Evolutionary conservation across 23 red algal genomes (phyloP).

Genomic region (Gracilaria gracilis): DNA sequence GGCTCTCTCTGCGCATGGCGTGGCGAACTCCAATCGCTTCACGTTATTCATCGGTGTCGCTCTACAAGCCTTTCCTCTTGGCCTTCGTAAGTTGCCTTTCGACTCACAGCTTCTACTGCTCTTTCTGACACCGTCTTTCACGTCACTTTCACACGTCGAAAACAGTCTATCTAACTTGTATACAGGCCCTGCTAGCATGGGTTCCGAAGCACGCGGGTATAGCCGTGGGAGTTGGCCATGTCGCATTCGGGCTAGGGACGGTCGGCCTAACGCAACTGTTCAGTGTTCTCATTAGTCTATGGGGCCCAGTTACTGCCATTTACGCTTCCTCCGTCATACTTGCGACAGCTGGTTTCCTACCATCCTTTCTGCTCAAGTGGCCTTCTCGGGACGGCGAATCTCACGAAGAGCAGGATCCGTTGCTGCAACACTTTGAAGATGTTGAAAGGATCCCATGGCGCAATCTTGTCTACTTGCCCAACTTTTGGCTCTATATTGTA

Average conservation of each 20-base stretch:
- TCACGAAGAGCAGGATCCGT: neutral
- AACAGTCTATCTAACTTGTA: neutral
- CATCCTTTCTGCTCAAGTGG: neutral
- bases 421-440: neutral
- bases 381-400: neutral
- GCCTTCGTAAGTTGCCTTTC: neutral
- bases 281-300: slow-evolving; percentile 6
- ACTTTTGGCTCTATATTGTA: slow-evolving; percentile 56
- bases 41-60: slow-evolving; percentile 1
- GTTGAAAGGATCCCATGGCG: slow-evolving; percentile 17
- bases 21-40: neutral
- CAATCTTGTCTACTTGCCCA: neutral
- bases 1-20: neutral
- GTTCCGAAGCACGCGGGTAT: slow-evolving; percentile 14
- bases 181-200: slow-evolving; percentile 32
- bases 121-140: neutral
- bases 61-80: slow-evolving; percentile 43
- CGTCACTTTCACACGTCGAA: neutral
- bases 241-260: slow-evolving; percentile 30
- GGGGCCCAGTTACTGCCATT: neutral
- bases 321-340: slow-evolving; percentile 12
- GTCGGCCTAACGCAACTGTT: slow-evolving; percentile 18
- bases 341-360: neutral
- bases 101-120: neutral
- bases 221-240: slow-evolving; percentile 34